Evolutionary conservation across 2,329 filamentous ascomycete species (phyloP), one percentile per base, ranked within the genome.

Genomic region (Fusarium camptoceras): DNA sequence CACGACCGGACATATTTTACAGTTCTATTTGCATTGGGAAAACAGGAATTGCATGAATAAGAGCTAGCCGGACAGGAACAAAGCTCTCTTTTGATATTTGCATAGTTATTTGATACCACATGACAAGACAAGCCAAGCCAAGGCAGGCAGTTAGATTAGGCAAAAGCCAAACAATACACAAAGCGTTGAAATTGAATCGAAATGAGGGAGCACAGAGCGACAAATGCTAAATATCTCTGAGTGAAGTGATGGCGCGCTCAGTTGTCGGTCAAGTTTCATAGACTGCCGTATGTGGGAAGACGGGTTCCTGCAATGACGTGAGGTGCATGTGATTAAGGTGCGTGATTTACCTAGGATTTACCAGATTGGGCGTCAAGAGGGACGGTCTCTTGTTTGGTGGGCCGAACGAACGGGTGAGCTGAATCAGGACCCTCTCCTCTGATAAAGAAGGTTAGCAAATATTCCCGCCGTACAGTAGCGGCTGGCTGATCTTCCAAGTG

Each of bases 71-170:
- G 61, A 73, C 44, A 55, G 67, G 64, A 55, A 68, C 54, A 50
- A 60, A 67, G 73, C 71, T 72, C 71, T 65, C 49, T 69, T 69
- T 70, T 75, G 63, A 72, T 66, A 66, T 70, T 68, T 68, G 62
- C 67, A 53, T 74, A 66, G 59, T 25, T 55, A 64, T 74, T 75
- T 74, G 73, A 75, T 75, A 75, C 73, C 73, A 75, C 70, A 72
- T 48, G 58, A 70, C 54, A 66, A 56, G 68, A 59, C 62, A 65
- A 53, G 62, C 60, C 55, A 54, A 44, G 56, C 48, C 39, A 55
- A 55, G 56, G 34, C 39, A 59, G 56, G 60, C 60, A 63, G 62
- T 63, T 42, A 62, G 41, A 49, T 48, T 37, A 56, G 54, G 73
- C 73, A 68, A 64, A 63, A 57, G 60, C 67, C 70, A 66, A 55